These are phyloP conservation scores for Blastocystis sp. DNA, from an alignment of 352 stramenopile genomes.

Conservation along the genomic window DNA sequence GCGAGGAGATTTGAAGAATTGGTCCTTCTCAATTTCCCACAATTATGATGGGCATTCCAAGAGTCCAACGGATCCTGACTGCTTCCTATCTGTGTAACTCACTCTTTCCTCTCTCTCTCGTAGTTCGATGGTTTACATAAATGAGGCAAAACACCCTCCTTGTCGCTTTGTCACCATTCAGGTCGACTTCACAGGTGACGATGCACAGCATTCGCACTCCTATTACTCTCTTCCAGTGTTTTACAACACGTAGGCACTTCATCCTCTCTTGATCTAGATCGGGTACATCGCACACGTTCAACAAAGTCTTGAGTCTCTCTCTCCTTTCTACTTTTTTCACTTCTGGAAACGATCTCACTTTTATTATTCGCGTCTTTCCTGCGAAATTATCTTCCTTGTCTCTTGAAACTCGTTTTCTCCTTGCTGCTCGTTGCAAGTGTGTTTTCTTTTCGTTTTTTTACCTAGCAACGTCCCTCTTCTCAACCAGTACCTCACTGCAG, in stretches of 20 bases:
- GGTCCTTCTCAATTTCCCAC: constrained; percentile 5
- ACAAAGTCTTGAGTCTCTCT: background rate
- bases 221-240: constrained; percentile 12
- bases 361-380: constrained; percentile 4
- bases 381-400: background rate
- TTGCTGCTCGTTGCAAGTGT: constrained; percentile 8
- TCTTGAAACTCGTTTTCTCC: constrained; percentile 4
- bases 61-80: background rate
- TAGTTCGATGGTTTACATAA: background rate
- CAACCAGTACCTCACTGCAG: background rate
- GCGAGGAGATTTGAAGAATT: background rate
- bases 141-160: background rate
- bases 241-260: background rate
- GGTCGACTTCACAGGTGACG: background rate
- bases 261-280: background rate
- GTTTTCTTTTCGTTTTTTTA: background rate
- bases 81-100: background rate
- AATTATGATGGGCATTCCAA: constrained; percentile 11
- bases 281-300: background rate
- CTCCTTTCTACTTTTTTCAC: background rate
- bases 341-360: background rate
- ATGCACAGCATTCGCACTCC: background rate
- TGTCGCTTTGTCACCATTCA: background rate
- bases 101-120: background rate
- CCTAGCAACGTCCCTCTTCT: background rate